These are phyloP conservation scores for Lasiodiplodia sp. DNA, from an alignment of 2,329 filamentous ascomycete genomes.

Conservation along the genomic window DNA sequence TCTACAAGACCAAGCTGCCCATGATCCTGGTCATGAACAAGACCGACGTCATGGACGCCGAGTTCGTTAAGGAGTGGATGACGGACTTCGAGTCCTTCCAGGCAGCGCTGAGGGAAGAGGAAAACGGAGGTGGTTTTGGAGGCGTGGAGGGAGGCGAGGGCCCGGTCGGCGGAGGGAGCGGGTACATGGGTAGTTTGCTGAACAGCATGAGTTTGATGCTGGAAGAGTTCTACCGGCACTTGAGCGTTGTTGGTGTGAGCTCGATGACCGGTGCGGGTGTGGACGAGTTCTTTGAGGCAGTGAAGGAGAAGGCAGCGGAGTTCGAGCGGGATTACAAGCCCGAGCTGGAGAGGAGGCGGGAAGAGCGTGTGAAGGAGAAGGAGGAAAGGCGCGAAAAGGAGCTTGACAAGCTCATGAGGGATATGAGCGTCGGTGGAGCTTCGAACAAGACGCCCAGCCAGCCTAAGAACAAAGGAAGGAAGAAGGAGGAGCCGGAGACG, in stretches of 20 bases:
- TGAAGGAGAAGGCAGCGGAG: constrained; percentile 84
- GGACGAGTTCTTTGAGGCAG: constrained; percentile 91
- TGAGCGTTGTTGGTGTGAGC: constrained; percentile 92
- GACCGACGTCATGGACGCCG: constrained; percentile 90
- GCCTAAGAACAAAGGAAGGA: constrained; percentile 40
- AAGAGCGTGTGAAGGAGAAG: constrained; percentile 79
- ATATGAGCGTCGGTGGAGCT: constrained; percentile 71
- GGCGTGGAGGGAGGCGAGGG: constrained; percentile 65
- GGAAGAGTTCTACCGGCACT: constrained; percentile 95
- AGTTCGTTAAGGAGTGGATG: constrained; percentile 98
- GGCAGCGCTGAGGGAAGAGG: constrained; percentile 79
- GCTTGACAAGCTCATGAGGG: constrained; percentile 91
- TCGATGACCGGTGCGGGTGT: constrained; percentile 91
- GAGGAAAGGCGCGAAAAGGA: constrained; percentile 77
- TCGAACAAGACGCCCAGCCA: constrained; percentile 38
- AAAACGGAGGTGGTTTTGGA: constrained; percentile 78
- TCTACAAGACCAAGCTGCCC: constrained; percentile 66
- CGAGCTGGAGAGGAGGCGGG: constrained; percentile 80
- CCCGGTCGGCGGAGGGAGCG: constrained; percentile 72
- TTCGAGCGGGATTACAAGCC: constrained; percentile 92
- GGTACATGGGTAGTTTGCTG: constrained; percentile 94
- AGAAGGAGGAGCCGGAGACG: constrained; percentile 57
- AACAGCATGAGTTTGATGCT: constrained; percentile 98
- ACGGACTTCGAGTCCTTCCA: constrained; percentile 98
- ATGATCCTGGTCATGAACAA: constrained; percentile 99